A percentile compares a stretch with the other conserved stretches of the same genome.
Conservation (phyloP, 2,329 filamentous ascomycete genomes). For the Davidsoniella eucalypti region DNA sequence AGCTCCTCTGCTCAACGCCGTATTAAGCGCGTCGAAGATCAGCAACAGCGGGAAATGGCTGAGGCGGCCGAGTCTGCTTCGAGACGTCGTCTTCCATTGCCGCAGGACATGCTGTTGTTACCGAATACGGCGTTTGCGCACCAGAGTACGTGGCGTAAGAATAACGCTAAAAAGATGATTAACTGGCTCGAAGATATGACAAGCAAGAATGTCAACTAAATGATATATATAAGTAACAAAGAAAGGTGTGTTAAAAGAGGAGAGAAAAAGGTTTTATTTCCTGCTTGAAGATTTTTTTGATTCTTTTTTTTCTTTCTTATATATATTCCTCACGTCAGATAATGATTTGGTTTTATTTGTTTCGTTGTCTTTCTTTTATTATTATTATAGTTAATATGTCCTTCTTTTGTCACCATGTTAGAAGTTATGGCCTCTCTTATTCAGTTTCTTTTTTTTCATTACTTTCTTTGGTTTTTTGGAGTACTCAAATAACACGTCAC, state of each 20-base stretch:
- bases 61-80: background rate
- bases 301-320: background rate
- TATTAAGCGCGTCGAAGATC: background rate
- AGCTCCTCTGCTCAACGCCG: background rate
- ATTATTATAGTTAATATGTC: conserved; percentile 2
- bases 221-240: too few relatives aligned
- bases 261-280: too few relatives aligned
- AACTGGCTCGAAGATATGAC: conserved; percentile 5
- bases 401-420: too few relatives aligned
- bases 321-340: background rate
- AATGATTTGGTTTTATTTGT: background rate
- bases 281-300: background rate
- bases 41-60: background rate
- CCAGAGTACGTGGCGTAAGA: conserved; percentile 1
- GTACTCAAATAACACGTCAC: too few relatives aligned
- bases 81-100: background rate
- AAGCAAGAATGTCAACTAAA: too few relatives aligned
- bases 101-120: background rate
- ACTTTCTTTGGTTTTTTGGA: too few relatives aligned
- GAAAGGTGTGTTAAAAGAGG: too few relatives aligned
- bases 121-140: background rate
- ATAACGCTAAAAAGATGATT: background rate
- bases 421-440: too few relatives aligned
- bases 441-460: too few relatives aligned
- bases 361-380: conserved; percentile 10